Evolutionary conservation across 768 basidiomycete genomes (phyloP), one percentile per base, ranked within the genome.

Genomic region (Rhodosporidiobolus odoratus): DNA sequence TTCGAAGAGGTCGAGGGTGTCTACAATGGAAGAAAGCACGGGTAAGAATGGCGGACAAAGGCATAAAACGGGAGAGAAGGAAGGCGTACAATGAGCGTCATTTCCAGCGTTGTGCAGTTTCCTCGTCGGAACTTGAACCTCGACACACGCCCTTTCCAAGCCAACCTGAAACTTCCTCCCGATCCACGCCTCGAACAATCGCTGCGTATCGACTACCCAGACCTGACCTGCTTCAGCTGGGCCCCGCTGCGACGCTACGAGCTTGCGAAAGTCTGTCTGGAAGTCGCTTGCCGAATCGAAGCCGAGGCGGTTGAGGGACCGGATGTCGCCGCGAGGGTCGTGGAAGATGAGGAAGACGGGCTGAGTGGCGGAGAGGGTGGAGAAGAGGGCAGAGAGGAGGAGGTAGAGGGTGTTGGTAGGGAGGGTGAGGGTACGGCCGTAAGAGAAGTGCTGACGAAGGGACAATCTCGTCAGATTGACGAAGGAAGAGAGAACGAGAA

Each of bases 61-160:
- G 25, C 0, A n/a, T n/a, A 13, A 19, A 16, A 43, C 15, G 27
- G 47, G 37, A 41, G 47, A 15, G 27, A 3, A 15, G 21, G 7
- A 6, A 56, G n/a, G 62, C 69, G 48, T 19, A 70, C 64, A 74
- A 25, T 64, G 69, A 4, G 73, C 73, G 21, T 74, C 73, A 62
- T 74, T 74, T 12, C 65, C 73, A 1, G 73, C 73, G 56, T 74
- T 74, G 65, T 74, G 73, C 27, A 74, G 34, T 23, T 54, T 35
- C 27, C 30, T 48, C 32, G 68, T 67, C 40, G 52, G 58, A 0
- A 74, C 56, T 13, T 45, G n/a, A 2, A 74, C 23, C 58, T 63
- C 62, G 15, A 10, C 13, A 34, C 68, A 74, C 25, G 60, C 68
- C n/a, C 35, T 54, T 35, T 67, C 62, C 41, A 70, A 56, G 2